Percentiles rank a stretch among this genome's conserved stretches.
These are phyloP conservation scores for Rhizopogon sp. DNA, from an alignment of 768 basidiomycete species.

Conservation along the genomic window DNA sequence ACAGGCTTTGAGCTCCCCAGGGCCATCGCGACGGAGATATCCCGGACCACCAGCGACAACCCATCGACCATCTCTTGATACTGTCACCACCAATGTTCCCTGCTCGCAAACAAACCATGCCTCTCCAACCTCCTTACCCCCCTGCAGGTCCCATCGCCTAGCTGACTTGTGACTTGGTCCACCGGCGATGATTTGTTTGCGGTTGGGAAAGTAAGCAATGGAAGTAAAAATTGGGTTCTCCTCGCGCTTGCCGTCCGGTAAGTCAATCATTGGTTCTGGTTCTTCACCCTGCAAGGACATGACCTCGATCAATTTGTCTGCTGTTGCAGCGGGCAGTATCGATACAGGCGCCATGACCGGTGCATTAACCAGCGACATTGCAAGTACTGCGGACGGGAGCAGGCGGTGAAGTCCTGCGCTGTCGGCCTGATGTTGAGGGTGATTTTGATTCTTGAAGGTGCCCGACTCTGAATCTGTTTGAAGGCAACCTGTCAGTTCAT, in stretches of 20 bases:
- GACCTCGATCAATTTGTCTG: neutral
- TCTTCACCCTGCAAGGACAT: neutral
- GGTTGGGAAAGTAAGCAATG: neutral
- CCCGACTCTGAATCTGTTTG: too few relatives aligned
- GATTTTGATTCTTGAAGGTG: neutral
- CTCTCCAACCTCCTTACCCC: neutral
- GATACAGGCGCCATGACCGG: neutral
- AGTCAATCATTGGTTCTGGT: too few relatives aligned
- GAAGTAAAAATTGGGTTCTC: neutral
- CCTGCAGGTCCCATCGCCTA: neutral
- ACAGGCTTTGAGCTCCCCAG: neutral
- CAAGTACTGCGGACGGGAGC: neutral
- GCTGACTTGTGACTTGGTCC: neutral
- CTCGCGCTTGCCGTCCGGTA: too few relatives aligned
- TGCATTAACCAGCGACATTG: neutral
- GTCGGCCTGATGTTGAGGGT: neutral
- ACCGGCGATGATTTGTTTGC: neutral
- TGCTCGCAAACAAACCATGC: neutral
- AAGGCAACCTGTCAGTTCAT: too few relatives aligned
- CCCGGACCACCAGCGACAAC: neutral
- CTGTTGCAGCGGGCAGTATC: too few relatives aligned
- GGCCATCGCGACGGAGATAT: neutral
- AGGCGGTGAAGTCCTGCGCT: neutral
- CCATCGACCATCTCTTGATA: neutral
- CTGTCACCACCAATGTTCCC: neutral